A percentile compares a stretch with the other conserved stretches of the same genome.
Conservation (phyloP, 2,329 filamentous ascomycete genomes). For the Colletotrichum melonis region DNA sequence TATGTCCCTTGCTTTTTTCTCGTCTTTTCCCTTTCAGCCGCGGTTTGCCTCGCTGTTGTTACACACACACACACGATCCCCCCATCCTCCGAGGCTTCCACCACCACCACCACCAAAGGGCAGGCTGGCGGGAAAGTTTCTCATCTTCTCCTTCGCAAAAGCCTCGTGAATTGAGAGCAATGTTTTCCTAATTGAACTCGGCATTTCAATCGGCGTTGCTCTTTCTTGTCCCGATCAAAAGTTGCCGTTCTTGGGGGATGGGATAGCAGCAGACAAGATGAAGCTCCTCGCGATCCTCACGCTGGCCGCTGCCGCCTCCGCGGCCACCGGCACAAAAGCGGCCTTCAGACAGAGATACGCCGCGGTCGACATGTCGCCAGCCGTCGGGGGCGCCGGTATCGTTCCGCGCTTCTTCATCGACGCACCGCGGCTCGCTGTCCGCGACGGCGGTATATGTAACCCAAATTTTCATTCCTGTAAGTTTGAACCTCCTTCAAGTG, state of each 20-base stretch:
- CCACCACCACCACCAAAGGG: neutral
- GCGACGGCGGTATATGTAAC: conserved; percentile 29
- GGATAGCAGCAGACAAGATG: neutral
- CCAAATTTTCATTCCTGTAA: conserved; percentile 32
- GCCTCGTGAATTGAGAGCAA: too few species aligned
- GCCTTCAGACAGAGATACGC: conserved; percentile 26
- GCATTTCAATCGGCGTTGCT: too few species aligned
- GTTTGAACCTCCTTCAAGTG: neutral
- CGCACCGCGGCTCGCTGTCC: conserved; percentile 27
- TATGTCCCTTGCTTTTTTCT: neutral
- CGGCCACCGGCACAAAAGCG: neutral
- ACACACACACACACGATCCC: neutral
- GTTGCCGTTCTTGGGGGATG: neutral
- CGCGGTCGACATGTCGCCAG: conserved; percentile 31
- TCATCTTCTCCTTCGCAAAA: neutral
- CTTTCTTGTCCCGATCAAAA: neutral
- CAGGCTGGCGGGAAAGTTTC: neutral
- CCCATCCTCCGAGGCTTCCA: neutral
- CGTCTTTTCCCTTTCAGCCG: neutral
- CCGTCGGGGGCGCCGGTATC: neutral
- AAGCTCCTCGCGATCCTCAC: neutral
- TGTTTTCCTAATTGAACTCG: too few species aligned
- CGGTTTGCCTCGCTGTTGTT: neutral
- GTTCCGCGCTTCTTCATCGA: conserved; percentile 35
- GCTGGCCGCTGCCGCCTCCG: neutral